Evolutionary conservation across 2,329 filamentous ascomycete species (phyloP).

Genomic region (Ceratocystis colombiana): DNA sequence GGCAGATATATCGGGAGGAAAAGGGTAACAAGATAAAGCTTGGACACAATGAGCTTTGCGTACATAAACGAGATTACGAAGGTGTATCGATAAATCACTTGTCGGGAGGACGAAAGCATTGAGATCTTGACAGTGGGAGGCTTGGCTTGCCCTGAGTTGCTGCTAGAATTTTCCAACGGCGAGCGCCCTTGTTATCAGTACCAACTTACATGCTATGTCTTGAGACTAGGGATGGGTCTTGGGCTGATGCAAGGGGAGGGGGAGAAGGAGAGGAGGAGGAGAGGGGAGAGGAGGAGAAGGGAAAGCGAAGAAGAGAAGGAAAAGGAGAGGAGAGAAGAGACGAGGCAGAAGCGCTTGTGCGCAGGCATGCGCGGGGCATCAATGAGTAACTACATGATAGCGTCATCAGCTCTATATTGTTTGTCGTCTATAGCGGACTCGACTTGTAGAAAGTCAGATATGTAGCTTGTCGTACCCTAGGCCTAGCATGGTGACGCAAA

Average conservation of each 20-base stretch:
- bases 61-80: conserved; percentile 7
- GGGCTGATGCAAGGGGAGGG: not conserved
- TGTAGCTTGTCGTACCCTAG: not conserved
- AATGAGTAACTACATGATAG: too few species aligned
- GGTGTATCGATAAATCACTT: not conserved
- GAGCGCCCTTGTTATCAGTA: too few species aligned
- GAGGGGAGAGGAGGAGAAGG: not conserved
- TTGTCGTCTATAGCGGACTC: too few species aligned
- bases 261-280: not conserved
- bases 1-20: not conserved
- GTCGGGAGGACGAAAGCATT: not conserved
- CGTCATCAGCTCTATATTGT: too few species aligned
- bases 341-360: too few species aligned
- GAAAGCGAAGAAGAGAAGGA: too few species aligned
- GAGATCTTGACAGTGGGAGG: not conserved
- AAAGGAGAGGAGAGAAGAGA: too few species aligned
- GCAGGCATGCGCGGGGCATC: too few species aligned
- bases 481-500: too few species aligned
- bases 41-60: not conserved
- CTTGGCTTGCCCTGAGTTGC: not conserved
- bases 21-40: not conserved
- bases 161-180: too few species aligned
- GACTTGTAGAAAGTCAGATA: not conserved
- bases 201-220: not conserved
- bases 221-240: not conserved